Conservation (phyloP, 2,329 filamentous ascomycete species). For the Fusarium pininemorale region DNA sequence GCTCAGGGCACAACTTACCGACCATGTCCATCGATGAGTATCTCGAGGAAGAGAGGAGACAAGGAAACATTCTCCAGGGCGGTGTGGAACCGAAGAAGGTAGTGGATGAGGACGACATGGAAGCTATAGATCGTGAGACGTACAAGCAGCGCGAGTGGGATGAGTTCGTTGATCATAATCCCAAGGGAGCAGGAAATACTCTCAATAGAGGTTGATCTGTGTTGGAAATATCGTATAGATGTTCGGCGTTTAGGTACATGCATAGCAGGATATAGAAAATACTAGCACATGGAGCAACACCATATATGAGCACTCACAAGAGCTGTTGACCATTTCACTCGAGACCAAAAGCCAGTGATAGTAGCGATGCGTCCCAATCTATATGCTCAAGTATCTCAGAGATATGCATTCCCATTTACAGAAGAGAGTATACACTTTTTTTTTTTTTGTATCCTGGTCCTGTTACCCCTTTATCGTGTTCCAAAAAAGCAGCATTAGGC, state of each 20-base stretch:
- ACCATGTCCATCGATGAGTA: constrained; percentile 99
- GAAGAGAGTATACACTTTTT: background rate
- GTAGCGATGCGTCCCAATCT: background rate
- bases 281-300: constrained; percentile 16
- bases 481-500: background rate
- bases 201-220: constrained; percentile 72
- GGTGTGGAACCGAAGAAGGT: constrained; percentile 80
- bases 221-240: background rate
- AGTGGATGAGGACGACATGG: constrained; percentile 88
- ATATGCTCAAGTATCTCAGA: background rate
- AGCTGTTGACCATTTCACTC: background rate
- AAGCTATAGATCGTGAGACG: constrained; percentile 88
- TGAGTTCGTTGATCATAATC: constrained; percentile 90
- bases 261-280: constrained; percentile 15
- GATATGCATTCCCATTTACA: background rate
- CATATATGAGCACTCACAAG: background rate
- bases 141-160: constrained; percentile 97
- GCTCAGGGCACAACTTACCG: constrained; percentile 89
- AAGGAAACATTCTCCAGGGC: constrained; percentile 91
- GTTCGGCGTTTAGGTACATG: constrained; percentile 18
- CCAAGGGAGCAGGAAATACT: constrained; percentile 84
- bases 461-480: background rate
- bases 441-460: background rate
- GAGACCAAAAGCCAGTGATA: background rate
- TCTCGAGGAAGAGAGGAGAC: constrained; percentile 84